Base-by-base conservation (phyloP, 2,329 filamentous ascomycete genomes). In the Diplodia scrobiculata region DNA sequence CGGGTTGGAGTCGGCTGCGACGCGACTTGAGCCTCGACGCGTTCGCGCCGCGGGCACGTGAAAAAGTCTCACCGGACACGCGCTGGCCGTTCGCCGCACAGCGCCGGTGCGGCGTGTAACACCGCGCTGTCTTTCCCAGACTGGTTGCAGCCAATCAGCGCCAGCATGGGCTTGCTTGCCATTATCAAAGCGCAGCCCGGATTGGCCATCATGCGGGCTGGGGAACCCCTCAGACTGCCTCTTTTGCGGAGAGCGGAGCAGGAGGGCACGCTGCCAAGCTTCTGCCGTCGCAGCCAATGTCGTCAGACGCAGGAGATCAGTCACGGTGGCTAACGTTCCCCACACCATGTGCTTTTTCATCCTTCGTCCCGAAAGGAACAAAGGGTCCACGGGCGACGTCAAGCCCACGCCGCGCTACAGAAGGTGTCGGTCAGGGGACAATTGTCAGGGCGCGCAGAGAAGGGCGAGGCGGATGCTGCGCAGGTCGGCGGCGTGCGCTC, bases 1-100 rank as follows among this genome's bases (percentile, higher is more conserved):
- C 32, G n/a, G 62, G 38, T 47, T 65, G 38, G 36, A 53, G 53
- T 51, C 41, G 48, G 53, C 19, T 32, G 51, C 27, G 27, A 19
- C 47, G 27, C 63, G 52, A 53, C 50, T 36, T 38, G 45, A 41
- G 21, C 29, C 51, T 36, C 27, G 53, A 66, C 63, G 63, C 63
- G 63, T 63, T 47, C 36, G 50, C 62, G 50, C 25, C 60, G 32
- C 47, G 47, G 32, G 32, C 60, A 63, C 60, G 60, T 63, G 60
- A 29, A 17, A n/a, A 19, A 10, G 11, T 25, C n/a, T 14, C 34
- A 36, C 9, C 10, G 34, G 10, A 9, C 17, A 21, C 55, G 38
- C 41, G 17, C 17, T 19, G 41, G 41, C 41, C n/a, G 34, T 11
- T 45, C n/a, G 7, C 17, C n/a, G 41, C 34, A 36, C 34, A 10